Percentiles rank a stretch among this genome's conserved stretches.
Conservation (phyloP, 768 basidiomycete genomes). For the Suillus fuscotomentosus region DNA sequence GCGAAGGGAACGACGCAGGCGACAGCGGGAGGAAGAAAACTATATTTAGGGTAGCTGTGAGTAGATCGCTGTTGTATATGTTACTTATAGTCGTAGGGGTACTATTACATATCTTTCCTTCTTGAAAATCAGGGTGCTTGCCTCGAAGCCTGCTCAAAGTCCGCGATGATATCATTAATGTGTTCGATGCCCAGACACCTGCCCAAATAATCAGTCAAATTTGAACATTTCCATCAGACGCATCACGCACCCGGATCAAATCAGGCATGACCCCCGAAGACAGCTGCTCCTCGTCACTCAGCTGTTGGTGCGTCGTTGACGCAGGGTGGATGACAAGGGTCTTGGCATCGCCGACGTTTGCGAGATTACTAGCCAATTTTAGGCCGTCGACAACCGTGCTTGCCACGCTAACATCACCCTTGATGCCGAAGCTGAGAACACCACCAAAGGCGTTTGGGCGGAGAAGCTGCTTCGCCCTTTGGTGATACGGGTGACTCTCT, state of each 20-base stretch:
- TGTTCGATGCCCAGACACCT: slow-evolving; percentile 47
- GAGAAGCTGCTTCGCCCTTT: slow-evolving; percentile 54
- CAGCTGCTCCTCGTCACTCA: slow-evolving; percentile 46
- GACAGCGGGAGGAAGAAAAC: too few relatives aligned
- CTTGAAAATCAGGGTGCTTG: slow-evolving; percentile 12
- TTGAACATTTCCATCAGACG: background rate
- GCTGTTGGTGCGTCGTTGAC: slow-evolving; percentile 59
- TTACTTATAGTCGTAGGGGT: too few relatives aligned
- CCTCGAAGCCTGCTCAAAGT: slow-evolving; percentile 41
- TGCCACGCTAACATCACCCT: slow-evolving; percentile 50
- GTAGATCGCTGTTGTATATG: too few relatives aligned
- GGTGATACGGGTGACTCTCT: slow-evolving; percentile 56
- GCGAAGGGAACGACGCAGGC: too few relatives aligned
- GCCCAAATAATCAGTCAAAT: background rate
- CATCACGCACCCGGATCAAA: slow-evolving; percentile 48
- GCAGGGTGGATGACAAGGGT: slow-evolving; percentile 61
- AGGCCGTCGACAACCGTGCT: slow-evolving; percentile 68
- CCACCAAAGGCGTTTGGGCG: slow-evolving; percentile 60
- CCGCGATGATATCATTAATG: slow-evolving; percentile 46
- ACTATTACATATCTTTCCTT: background rate
- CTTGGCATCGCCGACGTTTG: slow-evolving; percentile 70
- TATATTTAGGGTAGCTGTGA: too few relatives aligned
- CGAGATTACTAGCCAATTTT: slow-evolving; percentile 67
- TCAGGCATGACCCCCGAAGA: slow-evolving; percentile 53
- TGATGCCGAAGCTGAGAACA: slow-evolving; percentile 76